Conservation (phyloP, 371 early-diverging fungal genomes). For the Mucor lusitanicus region DNA sequence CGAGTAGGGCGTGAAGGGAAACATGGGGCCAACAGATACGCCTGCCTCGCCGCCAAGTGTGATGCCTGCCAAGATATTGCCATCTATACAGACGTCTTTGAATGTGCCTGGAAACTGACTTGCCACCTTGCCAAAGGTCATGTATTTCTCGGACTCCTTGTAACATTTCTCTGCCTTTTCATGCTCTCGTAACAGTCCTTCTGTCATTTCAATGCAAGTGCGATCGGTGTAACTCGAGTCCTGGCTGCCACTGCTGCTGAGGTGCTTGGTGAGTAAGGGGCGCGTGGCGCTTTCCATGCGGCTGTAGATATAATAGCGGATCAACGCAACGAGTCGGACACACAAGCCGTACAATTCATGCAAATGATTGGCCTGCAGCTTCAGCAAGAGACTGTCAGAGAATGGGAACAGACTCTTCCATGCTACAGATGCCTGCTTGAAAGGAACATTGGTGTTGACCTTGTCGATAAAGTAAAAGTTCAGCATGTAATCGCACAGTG, state of each 20-base stretch:
- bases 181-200: conserved; percentile 20
- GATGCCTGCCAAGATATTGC: conserved; percentile 35
- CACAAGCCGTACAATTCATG: conserved; percentile 24
- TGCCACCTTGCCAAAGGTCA: conserved; percentile 20
- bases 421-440: conserved; percentile 2
- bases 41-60: conserved; percentile 47
- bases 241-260: not conserved
- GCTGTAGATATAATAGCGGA: conserved; percentile 30
- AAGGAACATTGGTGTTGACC: conserved; percentile 3
- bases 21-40: conserved; percentile 28
- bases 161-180: conserved; percentile 27
- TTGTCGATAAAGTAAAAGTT: conserved; percentile 32
- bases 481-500: conserved; percentile 39
- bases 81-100: conserved; percentile 25
- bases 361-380: conserved; percentile 17
- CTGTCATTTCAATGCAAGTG: conserved; percentile 14
- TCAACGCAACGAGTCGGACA: conserved; percentile 25
- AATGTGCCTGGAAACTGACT: conserved; percentile 32
- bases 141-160: conserved; percentile 26
- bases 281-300: conserved; percentile 14
- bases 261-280: not conserved
- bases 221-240: conserved; percentile 5
- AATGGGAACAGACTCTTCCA: conserved; percentile 43
- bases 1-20: conserved; percentile 33
- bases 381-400: conserved; percentile 18